Evolutionary conservation across 179 eudicot genomes (phyloP), one percentile per base, ranked within the genome.

Genomic region (Amaranthus tricolor): DNA sequence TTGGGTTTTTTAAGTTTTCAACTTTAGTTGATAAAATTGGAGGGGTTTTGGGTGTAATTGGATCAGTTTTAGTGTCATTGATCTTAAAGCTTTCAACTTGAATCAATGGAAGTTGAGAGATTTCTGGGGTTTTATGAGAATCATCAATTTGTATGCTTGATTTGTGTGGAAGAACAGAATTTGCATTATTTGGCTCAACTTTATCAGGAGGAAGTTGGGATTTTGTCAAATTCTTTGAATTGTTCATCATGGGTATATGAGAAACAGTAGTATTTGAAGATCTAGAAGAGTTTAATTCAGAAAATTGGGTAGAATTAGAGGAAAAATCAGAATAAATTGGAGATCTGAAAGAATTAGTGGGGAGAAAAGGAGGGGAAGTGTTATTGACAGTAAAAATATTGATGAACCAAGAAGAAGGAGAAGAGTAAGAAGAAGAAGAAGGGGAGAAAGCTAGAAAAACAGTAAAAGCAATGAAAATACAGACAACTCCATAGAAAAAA

Each of bases 321-420:
- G 82, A 85, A 54, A 79, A 78, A 50, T 76, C 60, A 14, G 91
- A 82, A 62, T 73, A 83, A 76, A 88, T 68, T 0, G 93, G 79
- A 86, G 96, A 94, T 94, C 97, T 78, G 9, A 74, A 68, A 21
- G 85, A 69, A 15, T 76, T 31, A 62, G 72, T 72, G 16, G 80
- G 63, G 24, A 62, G 63, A 79, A 51, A 17, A 55, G 70, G 59
- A 21, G 74, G 62, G 50, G 74, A 20, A 71, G 75, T 72, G 9
- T 50, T 44, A 59, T 70, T 77, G 10, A 66, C 49, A 15, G 85
- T 62, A 17, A 91, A 91, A 19, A 87, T 77, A 79, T 82, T 87
- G 20, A 81, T 48, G 77, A 88, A 91, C 96, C 92, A 91, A 8
- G 96, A 85, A 0, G 93, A 86, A 55, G 93, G 78, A 58, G 91